Evolutionary conservation across 2,329 filamentous ascomycete species (phyloP).

Genomic region (Whalleya microplaca): DNA sequence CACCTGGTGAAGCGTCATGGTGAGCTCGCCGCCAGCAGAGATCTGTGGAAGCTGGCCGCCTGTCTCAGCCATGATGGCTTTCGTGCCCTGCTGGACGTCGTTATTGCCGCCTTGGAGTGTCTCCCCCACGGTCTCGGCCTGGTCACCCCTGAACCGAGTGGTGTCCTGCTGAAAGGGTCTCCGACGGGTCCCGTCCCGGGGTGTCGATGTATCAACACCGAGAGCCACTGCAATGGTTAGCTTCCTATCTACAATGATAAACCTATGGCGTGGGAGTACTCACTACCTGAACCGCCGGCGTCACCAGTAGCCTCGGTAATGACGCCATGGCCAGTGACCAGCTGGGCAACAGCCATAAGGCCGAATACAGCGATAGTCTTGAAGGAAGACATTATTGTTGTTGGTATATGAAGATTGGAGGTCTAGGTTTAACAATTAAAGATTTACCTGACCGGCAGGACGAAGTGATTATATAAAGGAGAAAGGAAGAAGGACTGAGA

Average conservation of each 20-base stretch:
- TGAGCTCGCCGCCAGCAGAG: conserved; percentile 56
- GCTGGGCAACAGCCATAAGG: conserved; percentile 56
- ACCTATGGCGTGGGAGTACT: conserved; percentile 12
- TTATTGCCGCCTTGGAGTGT: conserved; percentile 61
- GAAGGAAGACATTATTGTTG: conserved; percentile 32
- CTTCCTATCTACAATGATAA: not conserved
- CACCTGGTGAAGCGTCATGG: conserved; percentile 69
- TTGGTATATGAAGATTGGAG: not conserved
- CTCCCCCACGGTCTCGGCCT: conserved; percentile 59
- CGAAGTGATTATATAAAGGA: conserved; percentile 13
- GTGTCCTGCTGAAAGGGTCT: conserved; percentile 67
- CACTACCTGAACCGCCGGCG: conserved; percentile 58
- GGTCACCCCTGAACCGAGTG: conserved; percentile 62
- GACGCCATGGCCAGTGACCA: conserved; percentile 64
- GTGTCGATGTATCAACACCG: conserved; percentile 57
- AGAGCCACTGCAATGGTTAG: conserved; percentile 42
- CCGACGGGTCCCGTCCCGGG: conserved; percentile 63
- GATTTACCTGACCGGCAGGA: conserved; percentile 35
- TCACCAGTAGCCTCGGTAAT: conserved; percentile 63
- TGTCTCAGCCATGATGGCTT: conserved; percentile 60
- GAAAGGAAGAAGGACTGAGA: conserved; percentile 7
- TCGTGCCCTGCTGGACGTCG: conserved; percentile 58
- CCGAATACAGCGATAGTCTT: conserved; percentile 44
- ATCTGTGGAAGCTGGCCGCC: conserved; percentile 63
- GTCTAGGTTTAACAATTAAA: conserved; percentile 20